Base-by-base conservation (phyloP, 2,329 filamentous ascomycete genomes). In the Pezicula neosporulosa region DNA sequence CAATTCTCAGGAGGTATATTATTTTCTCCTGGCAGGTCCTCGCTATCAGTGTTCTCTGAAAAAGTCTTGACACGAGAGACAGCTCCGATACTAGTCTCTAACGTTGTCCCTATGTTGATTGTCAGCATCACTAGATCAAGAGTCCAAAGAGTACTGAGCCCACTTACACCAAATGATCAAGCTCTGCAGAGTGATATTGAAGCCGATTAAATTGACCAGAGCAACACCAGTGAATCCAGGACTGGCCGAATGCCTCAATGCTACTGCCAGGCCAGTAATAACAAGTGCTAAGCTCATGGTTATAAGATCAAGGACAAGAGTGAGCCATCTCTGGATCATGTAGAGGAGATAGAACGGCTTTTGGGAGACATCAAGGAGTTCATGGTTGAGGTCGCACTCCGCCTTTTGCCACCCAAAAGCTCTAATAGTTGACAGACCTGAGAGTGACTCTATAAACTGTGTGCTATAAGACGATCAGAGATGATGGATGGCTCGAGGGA, bases 281-380 rank as follows among this genome's bases (percentile, higher is more conserved):
- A 62, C 48, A 21, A 60, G 52, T 3, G 66, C 66, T n/a, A 54
- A n/a, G 6, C 8, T 44, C 18, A 49, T 49, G 19, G 46, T 27
- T 15, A 51, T 38, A 8, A 54, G 16, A 33, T 51, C 49, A 4
- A 51, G 24, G 0, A 72, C 71, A 0, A 83, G 68, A 0, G 62
- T 69, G 1, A 83, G 70, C 80, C 80, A 83, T 24, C 77, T 71
- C 60, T 84, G 81, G 3, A 81, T 72, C 37, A 75, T 73, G 50
- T 72, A 77, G 10, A 83, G 68, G 0, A 82, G 69, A 56, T 84
- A 84, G 48, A 77, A 79, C 0, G 80, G 79, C 19, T 69, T 66
- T 57, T 84, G 81, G 0, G 79, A 80, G 7, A 65, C 65, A 51
- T 84, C 77, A 1, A 84, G 66, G 0, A 78, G 68, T 8, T 59